These are phyloP conservation scores for Thalia dealbata DNA, from an alignment of 176 grass and related monocot genomes.

Conservation along the genomic window DNA sequence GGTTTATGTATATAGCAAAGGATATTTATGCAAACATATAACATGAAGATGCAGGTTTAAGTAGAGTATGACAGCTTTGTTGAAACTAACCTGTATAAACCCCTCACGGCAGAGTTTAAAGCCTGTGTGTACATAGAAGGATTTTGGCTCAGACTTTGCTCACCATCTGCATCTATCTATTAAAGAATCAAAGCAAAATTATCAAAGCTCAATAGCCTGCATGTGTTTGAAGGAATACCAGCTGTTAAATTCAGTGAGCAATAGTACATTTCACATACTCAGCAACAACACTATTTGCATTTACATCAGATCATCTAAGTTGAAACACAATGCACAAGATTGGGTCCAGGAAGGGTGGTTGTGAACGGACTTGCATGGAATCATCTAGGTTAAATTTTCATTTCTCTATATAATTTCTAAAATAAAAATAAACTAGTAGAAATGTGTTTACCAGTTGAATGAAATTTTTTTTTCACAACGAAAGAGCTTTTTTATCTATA, in stretches of 20 bases:
- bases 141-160: slow-evolving; percentile 52
- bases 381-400: too few species aligned
- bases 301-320: neutral
- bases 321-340: neutral
- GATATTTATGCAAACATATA: neutral
- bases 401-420: too few species aligned
- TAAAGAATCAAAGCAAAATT: slow-evolving; percentile 2
- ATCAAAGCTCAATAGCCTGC: neutral
- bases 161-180: slow-evolving; percentile 61
- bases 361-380: neutral
- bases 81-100: slow-evolving; percentile 63
- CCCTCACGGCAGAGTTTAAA: slow-evolving; percentile 60
- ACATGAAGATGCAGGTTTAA: neutral
- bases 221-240: neutral
- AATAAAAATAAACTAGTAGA: too few species aligned
- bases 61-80: slow-evolving; percentile 1
- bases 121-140: slow-evolving; percentile 50
- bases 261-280: neutral
- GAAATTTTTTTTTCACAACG: too few species aligned
- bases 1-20: neutral
- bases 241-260: neutral
- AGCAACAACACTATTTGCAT: neutral
- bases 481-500: too few species aligned
- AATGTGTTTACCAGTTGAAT: too few species aligned
- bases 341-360: neutral